Evolutionary conservation across 352 stramenopile species (phyloP).

Genomic region (Pelagophyceae sp.): DNA sequence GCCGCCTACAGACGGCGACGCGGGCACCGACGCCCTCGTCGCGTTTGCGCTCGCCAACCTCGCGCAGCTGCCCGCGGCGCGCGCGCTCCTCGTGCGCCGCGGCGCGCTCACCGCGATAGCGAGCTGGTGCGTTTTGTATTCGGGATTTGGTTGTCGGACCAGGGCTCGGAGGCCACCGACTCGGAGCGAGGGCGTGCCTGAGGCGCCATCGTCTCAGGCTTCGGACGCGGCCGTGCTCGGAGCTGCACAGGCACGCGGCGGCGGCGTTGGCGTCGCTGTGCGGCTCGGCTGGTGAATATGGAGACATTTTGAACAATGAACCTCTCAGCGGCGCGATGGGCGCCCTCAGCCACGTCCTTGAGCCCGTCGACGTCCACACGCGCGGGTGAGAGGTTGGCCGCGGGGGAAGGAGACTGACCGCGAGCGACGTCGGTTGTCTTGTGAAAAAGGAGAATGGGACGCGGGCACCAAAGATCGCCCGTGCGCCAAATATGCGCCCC

Average conservation of each 20-base stretch:
- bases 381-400: too few relatives aligned
- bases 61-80: background rate
- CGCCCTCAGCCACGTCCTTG: background rate
- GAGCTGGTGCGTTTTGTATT: too few relatives aligned
- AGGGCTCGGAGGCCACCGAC: too few relatives aligned
- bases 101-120: background rate
- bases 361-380: background rate
- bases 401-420: too few relatives aligned
- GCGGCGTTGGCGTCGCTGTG: background rate
- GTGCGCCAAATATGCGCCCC: too few relatives aligned
- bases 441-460: too few relatives aligned
- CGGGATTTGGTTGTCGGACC: too few relatives aligned
- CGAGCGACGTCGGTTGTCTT: too few relatives aligned
- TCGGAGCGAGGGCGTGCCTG: too few relatives aligned
- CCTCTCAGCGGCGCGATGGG: background rate
- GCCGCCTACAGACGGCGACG: too few relatives aligned
- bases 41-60: slow-evolving; percentile 11
- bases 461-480: too few relatives aligned
- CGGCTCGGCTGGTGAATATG: background rate
- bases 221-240: background rate
- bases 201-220: too few relatives aligned
- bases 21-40: background rate
- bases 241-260: slow-evolving; percentile 16
- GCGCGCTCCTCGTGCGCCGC: background rate
- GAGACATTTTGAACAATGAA: background rate